Conservation (phyloP, 2,329 filamentous ascomycete genomes). For the Trichoderma breve region DNA sequence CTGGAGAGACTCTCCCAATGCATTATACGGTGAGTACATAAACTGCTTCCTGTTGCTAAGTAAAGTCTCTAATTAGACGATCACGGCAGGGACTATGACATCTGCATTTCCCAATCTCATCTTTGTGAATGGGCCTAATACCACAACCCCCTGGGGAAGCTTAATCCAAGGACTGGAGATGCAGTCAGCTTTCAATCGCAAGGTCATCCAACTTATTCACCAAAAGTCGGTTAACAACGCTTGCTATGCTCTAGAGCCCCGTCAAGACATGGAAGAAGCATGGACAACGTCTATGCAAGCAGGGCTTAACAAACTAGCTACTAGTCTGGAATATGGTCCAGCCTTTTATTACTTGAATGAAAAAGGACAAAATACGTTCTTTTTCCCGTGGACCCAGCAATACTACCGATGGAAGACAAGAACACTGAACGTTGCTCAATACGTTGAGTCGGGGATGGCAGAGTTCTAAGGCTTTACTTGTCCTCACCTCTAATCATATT, state of each 20-base stretch:
- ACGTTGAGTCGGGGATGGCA: background rate
- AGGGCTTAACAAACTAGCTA: background rate
- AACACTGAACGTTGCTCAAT: background rate
- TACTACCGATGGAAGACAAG: background rate
- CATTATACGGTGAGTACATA: background rate
- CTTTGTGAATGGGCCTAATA: background rate
- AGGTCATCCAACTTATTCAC: background rate
- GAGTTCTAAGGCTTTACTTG: too few relatives aligned
- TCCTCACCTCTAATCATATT: too few relatives aligned
- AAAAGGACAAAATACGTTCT: background rate
- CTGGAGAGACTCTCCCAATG: background rate
- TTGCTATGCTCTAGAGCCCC: background rate
- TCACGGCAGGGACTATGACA: background rate
- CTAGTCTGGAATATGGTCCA: background rate
- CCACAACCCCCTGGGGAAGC: background rate
- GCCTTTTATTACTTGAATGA: background rate
- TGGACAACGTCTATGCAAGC: background rate
- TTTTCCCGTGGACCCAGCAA: background rate
- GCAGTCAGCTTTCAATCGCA: background rate
- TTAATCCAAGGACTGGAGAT: background rate
- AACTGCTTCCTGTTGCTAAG: background rate
- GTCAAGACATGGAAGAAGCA: background rate
- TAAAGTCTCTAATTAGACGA: background rate
- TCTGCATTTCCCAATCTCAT: background rate
- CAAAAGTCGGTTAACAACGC: background rate